Evolutionary conservation across 1,139 yeast genomes (phyloP).

Genomic region (Meyerozyma elateridarum): DNA sequence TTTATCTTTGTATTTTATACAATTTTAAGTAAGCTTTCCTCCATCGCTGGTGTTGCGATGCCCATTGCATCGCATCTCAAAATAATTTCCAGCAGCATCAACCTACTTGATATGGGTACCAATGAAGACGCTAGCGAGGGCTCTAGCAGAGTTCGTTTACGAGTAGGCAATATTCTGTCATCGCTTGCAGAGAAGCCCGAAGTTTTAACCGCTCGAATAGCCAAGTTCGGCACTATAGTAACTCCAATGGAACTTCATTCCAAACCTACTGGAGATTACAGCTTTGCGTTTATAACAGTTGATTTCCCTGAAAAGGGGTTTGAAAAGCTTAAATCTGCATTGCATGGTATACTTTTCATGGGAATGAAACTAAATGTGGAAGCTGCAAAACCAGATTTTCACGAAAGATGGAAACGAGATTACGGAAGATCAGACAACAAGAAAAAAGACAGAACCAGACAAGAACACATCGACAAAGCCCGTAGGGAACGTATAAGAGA

Average conservation of each 20-base stretch:
- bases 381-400: slow-evolving; percentile 33
- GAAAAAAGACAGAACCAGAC: slow-evolving; percentile 23
- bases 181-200: slow-evolving; percentile 40
- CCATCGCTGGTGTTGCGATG: background rate
- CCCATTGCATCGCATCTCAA: slow-evolving; percentile 3
- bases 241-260: slow-evolving; percentile 44
- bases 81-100: too few species aligned
- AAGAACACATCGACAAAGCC: slow-evolving; percentile 35
- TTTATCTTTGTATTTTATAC: too few species aligned
- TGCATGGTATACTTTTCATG: slow-evolving; percentile 70
- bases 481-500: slow-evolving; percentile 41
- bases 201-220: slow-evolving; percentile 43
- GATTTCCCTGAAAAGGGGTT: slow-evolving; percentile 41
- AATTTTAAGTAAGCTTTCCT: too few species aligned
- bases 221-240: slow-evolving; percentile 45
- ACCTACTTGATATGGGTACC: too few species aligned
- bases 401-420: slow-evolving; percentile 42
- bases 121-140: too few species aligned
- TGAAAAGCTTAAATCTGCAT: slow-evolving; percentile 46
- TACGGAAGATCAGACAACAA: slow-evolving; percentile 30
- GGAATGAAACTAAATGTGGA: slow-evolving; percentile 62
- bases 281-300: slow-evolving; percentile 67
- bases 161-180: slow-evolving; percentile 64
- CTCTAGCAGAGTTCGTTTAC: too few species aligned
- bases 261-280: slow-evolving; percentile 45